A percentile compares a stretch with the other conserved stretches of the same genome.
phyloP scores from a whole-genome alignment of 345 rosid genomes.

The Brassica cretica region DNA sequence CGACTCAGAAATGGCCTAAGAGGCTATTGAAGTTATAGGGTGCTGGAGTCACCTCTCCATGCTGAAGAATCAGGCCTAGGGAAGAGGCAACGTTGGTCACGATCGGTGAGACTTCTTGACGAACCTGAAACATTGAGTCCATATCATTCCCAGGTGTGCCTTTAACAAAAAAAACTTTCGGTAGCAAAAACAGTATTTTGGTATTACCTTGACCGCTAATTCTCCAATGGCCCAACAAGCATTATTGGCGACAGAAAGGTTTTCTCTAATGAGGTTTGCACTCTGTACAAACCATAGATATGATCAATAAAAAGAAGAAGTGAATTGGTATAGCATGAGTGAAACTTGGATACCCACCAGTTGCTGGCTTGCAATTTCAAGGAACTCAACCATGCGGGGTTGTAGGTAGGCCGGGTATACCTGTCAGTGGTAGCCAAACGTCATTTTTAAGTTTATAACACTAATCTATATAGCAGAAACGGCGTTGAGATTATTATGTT shows the following conservation, averaged over 20 bases:
- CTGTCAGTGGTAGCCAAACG: conserved; percentile 40
- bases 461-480: conserved; percentile 3
- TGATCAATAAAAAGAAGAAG: conserved; percentile 27
- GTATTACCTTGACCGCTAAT: conserved; percentile 81
- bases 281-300: conserved; percentile 51
- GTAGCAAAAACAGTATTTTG: neutral
- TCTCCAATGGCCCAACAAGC: conserved; percentile 99
- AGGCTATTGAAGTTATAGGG: neutral
- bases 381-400: conserved; percentile 61
- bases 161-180: conserved; percentile 4
- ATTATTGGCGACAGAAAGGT: conserved; percentile 88
- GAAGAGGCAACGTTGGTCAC: conserved; percentile 69
- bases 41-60: conserved; percentile 57
- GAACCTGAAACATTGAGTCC: conserved; percentile 59
- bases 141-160: conserved; percentile 20
- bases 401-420: conserved; percentile 70
- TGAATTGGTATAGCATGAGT: neutral
- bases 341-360: conserved; percentile 55
- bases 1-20: neutral
- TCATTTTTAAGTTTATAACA: neutral
- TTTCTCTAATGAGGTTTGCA: conserved; percentile 61
- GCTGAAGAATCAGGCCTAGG: conserved; percentile 79
- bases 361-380: conserved; percentile 74
- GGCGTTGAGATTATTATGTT: neutral
- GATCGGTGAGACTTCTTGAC: conserved; percentile 84